These are phyloP conservation scores for Exophiala aquamarina DNA, from an alignment of 2,329 filamentous ascomycete species.

Conservation along the genomic window DNA sequence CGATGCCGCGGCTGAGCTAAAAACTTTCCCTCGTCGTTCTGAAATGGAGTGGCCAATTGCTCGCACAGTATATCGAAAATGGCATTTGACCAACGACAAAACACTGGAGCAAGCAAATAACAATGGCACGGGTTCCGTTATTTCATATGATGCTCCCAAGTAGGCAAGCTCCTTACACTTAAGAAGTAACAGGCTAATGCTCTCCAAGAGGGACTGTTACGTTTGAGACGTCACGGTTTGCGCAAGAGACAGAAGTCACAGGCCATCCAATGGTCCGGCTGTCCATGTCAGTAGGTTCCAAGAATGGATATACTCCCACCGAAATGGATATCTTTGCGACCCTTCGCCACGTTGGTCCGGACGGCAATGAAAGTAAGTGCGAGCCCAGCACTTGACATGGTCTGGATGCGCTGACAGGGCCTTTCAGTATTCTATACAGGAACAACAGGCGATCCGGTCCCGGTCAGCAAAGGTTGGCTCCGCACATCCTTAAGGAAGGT, in stretches of 20 bases:
- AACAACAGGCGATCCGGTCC: slow-evolving; percentile 55
- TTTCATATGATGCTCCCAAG: no score
- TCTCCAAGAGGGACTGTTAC: slow-evolving; percentile 51
- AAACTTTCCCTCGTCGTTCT: slow-evolving; percentile 45
- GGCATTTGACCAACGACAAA: slow-evolving; percentile 10
- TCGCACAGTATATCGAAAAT: no score
- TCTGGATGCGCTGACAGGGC: no score
- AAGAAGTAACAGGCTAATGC: slow-evolving; percentile 53
- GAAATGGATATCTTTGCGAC: slow-evolving; percentile 57
- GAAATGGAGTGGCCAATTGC: no score
- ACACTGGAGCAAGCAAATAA: slow-evolving; percentile 39
- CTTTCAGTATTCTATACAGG: slow-evolving; percentile 50
- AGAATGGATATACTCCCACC: slow-evolving; percentile 45
- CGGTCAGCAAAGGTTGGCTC: slow-evolving; percentile 55
- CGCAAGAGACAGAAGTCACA: slow-evolving; percentile 65
- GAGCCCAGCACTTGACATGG: no score
- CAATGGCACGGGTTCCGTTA: no score
- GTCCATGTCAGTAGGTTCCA: slow-evolving; percentile 56
- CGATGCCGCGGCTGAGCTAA: slow-evolving; percentile 57
- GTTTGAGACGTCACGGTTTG: slow-evolving; percentile 60
- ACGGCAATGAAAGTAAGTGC: slow-evolving; percentile 44
- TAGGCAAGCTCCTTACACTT: slow-evolving; percentile 54
- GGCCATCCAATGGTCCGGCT: slow-evolving; percentile 66
- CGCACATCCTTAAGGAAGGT: slow-evolving; percentile 52
- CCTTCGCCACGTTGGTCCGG: slow-evolving; percentile 50